These are phyloP conservation scores for Edaphochlamys debaryana DNA, from an alignment of 139 green algal species.

Conservation along the genomic window DNA sequence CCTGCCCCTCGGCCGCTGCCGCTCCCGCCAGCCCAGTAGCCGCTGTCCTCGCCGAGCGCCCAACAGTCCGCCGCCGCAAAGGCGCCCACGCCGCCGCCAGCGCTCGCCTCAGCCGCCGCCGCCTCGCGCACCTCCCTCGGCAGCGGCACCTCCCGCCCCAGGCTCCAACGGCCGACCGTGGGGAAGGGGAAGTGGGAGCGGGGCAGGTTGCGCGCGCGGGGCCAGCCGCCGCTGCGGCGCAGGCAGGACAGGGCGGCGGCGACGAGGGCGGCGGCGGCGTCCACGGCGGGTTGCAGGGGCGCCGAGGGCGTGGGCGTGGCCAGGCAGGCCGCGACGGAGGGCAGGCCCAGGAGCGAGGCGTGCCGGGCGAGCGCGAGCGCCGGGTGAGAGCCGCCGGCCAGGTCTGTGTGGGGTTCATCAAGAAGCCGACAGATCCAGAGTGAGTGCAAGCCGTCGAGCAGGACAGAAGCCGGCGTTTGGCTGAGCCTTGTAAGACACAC, in stretches of 20 bases:
- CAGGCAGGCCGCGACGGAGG: conserved; percentile 33
- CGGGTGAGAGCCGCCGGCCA: background rate
- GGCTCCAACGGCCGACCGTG: conserved; percentile 27
- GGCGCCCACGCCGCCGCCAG: background rate
- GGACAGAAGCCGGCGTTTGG: too few species aligned
- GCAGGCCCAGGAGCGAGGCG: conserved; percentile 26
- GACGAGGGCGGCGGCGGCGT: conserved; percentile 21
- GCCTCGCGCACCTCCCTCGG: background rate
- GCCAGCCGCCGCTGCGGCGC: background rate
- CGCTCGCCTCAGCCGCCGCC: too few species aligned
- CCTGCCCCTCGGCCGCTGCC: background rate
- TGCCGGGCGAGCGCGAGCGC: conserved; percentile 12
- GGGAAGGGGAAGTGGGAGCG: conserved; percentile 48
- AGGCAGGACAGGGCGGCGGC: conserved; percentile 4
- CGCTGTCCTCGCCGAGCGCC: conserved; percentile 40
- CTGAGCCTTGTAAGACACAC: too few species aligned
- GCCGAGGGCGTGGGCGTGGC: conserved; percentile 19
- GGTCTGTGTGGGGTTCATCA: background rate
- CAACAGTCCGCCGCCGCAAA: conserved; percentile 5
- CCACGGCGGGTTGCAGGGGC: conserved; percentile 19
- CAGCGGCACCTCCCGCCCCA: conserved; percentile 34
- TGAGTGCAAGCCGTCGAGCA: too few species aligned
- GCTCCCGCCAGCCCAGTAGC: conserved; percentile 3
- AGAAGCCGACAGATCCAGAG: too few species aligned
- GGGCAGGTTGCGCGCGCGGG: conserved; percentile 18